phyloP scores from a whole-genome alignment of 2,329 filamentous ascomycete genomes.

The Aspergillus novofumigatus region DNA sequence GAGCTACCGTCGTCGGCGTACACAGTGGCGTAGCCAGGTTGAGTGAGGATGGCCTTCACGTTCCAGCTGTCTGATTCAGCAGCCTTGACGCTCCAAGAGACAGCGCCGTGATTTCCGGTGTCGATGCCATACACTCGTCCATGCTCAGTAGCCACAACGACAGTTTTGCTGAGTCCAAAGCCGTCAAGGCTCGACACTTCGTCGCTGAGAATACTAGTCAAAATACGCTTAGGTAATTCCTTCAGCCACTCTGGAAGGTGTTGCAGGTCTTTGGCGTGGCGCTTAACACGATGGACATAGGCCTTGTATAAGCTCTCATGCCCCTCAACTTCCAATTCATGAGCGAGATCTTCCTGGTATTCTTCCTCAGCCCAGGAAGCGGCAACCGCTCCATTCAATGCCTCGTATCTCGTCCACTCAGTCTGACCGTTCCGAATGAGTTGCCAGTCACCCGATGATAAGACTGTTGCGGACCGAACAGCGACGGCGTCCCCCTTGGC shows the following conservation, averaged over 20 bases:
- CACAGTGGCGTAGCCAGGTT: conserved; percentile 57
- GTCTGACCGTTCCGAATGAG: conserved; percentile 77
- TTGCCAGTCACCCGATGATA: conserved; percentile 69
- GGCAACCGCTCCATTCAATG: conserved; percentile 71
- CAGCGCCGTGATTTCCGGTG: conserved; percentile 65
- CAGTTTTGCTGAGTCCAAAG: conserved; percentile 85
- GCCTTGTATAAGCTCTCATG: conserved; percentile 74
- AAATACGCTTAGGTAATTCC: conserved; percentile 63
- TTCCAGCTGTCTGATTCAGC: conserved; percentile 60
- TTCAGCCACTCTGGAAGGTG: conserved; percentile 68
- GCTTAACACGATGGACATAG: conserved; percentile 81
- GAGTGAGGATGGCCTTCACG: conserved; percentile 62
- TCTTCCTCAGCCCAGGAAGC: conserved; percentile 77
- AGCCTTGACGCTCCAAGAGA: conserved; percentile 71
- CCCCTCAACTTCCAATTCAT: conserved; percentile 79
- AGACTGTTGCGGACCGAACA: conserved; percentile 68
- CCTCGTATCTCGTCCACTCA: conserved; percentile 78
- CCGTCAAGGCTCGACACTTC: conserved; percentile 52
- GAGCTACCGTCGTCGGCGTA: conserved; percentile 60
- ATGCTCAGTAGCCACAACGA: conserved; percentile 72
- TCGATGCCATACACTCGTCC: conserved; percentile 79
- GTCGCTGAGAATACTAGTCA: conserved; percentile 57
- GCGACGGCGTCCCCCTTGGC: conserved; percentile 69
- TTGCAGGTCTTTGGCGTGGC: conserved; percentile 74
- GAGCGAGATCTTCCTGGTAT: conserved; percentile 68